phyloP scores from a whole-genome alignment of 306 rosid genomes.

The Heteromeles arbutifolia region DNA sequence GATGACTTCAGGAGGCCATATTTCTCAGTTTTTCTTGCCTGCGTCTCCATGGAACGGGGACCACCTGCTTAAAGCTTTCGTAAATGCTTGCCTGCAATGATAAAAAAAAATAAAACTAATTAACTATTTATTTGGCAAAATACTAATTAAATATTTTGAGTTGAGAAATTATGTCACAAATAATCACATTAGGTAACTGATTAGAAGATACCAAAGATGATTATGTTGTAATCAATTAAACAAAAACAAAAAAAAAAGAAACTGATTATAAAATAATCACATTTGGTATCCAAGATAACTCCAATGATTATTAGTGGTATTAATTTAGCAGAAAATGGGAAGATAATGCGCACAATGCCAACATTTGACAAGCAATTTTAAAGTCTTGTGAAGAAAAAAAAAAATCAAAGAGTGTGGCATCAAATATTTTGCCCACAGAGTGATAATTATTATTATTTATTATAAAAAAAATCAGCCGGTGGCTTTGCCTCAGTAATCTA shows the following conservation, averaged over 20 bases:
- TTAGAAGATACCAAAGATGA: not conserved
- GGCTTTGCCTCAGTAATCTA: accelerated
- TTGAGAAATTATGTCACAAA: not conserved
- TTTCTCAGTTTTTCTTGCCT: conserved; percentile 32
- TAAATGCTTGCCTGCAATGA: conserved; percentile 58
- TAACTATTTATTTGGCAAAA: not conserved
- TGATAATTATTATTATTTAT: too few species aligned
- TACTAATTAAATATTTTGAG: not conserved
- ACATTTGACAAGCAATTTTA: not conserved
- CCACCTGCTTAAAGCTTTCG: conserved; percentile 75
- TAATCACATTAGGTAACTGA: not conserved
- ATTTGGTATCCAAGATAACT: too few species aligned
- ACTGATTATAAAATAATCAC: not conserved
- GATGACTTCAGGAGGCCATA: not conserved
- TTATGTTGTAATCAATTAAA: too few species aligned
- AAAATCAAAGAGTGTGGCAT: not conserved
- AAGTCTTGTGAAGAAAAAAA: not conserved
- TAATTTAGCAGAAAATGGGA: not conserved
- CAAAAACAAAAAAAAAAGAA: too few species aligned
- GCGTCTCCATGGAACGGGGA: conserved; percentile 59
- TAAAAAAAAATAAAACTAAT: not conserved
- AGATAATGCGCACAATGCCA: not conserved
- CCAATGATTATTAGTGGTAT: too few species aligned
- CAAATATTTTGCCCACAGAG: too few species aligned
- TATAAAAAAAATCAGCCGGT: too few species aligned